Evolutionary conservation across 2,329 filamentous ascomycete genomes (phyloP).

Genomic region (Colletotrichum camelliae): DNA sequence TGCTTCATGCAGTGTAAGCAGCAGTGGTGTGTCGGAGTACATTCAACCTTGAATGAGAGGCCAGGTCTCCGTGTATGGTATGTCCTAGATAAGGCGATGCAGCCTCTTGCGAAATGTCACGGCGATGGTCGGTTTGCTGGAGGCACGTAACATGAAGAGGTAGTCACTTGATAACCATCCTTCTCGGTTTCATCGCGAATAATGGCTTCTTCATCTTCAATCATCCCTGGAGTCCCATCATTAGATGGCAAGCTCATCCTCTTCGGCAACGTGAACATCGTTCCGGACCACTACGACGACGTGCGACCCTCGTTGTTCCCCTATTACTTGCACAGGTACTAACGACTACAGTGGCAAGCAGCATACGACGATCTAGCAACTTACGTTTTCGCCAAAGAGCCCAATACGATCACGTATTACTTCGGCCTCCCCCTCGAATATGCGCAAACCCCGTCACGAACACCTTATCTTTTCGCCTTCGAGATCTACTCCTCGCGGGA

Average conservation of each 20-base stretch:
- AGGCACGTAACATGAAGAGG: not conserved
- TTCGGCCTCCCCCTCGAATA: conserved; percentile 42
- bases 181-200: not conserved
- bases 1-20: not conserved
- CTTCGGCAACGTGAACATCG: conserved; percentile 39
- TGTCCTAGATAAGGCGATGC: not conserved
- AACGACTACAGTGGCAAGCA: conserved; percentile 39
- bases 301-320: conserved; percentile 16
- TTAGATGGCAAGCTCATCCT: conserved; percentile 12
- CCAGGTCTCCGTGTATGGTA: not conserved
- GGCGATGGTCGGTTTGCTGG: not conserved
- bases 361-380: conserved; percentile 42
- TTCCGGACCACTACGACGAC: conserved; percentile 37
- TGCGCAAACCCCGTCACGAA: conserved; percentile 24
- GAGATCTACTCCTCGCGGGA: conserved; percentile 24
- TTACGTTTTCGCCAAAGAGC: conserved; percentile 38
- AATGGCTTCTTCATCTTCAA: not conserved
- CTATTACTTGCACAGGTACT: not conserved
- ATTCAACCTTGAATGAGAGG: not conserved
- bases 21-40: not conserved
- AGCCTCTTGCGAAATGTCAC: not conserved
- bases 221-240: not conserved
- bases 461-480: conserved; percentile 28
- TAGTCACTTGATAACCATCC: not conserved
- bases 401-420: conserved; percentile 44